Base-by-base conservation (phyloP, 208 protist genomes). In the Leishmania arabica region DNA sequence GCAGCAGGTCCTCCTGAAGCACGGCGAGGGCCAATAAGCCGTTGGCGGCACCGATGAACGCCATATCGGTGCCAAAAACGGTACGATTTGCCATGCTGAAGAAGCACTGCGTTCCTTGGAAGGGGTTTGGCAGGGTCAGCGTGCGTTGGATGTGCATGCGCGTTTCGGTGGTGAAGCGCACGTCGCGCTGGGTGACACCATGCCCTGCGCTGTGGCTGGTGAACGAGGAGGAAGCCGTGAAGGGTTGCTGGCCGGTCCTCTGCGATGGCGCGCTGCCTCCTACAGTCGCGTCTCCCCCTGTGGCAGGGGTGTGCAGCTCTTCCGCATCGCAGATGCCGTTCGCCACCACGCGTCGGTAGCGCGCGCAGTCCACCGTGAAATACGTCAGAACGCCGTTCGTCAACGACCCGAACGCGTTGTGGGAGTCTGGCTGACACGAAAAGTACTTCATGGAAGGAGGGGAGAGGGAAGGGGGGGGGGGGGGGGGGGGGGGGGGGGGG, bases 331-430 rank as follows among this genome's bases (percentile, higher is more conserved):
- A 31, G n/a, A 53, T 40, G 13, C 64, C 37, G 42, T 24, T 76
- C 74, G 34, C 31, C 37, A 27, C 17, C 53, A 78, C 45, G 79
- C 47, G 58, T 58, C 49, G 42, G 31, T 88, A 86, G 53, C 81
- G 82, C 5, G 86, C 75, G 64, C 80, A 86, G 74, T 94, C 86
- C 45, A 93, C 89, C 6, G 86, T 88, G 73, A 96, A 96, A 81
- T 96, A 96, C 34, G 84, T 92, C 45, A 96, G 85, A 3, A 88
- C 91, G 60, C 88, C 86, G 58, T 92, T 91, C 40, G 85, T 91
- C 9, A 96, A 86, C 37, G 92, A 86, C 34, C 86, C 91, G 77
- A 97, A 97, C n/a, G 81, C 91, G 78, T 96, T 97, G 82, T 97
- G 92, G 9, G 89, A 89, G 77, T 97, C 94, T 1, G 92, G 92